phyloP scores from a whole-genome alignment of 2,329 filamentous ascomycete species.

The Neopestalotiopsis clavispora region DNA sequence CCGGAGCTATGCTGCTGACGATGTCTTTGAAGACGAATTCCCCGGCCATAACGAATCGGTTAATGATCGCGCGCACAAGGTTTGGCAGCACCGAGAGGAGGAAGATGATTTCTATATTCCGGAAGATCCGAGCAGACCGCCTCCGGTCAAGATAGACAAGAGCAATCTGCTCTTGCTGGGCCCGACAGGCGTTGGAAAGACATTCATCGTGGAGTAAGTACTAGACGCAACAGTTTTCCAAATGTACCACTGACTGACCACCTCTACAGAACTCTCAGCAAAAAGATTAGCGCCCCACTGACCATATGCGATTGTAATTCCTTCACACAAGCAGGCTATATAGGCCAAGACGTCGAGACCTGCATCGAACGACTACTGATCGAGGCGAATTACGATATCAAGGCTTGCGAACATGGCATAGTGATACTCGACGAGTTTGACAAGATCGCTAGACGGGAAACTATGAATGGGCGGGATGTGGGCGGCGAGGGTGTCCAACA shows the following conservation, averaged over 20 bases:
- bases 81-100: conserved; percentile 34
- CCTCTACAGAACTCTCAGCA: conserved; percentile 77
- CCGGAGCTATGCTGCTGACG: conserved; percentile 40
- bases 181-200: conserved; percentile 95
- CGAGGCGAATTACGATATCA: conserved; percentile 87
- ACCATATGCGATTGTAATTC: conserved; percentile 96
- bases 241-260: conserved; percentile 21
- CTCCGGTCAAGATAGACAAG: conserved; percentile 82
- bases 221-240: neutral
- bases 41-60: conserved; percentile 55
- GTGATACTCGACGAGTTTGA: conserved; percentile 97
- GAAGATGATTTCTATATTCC: conserved; percentile 52
- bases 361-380: conserved; percentile 91
- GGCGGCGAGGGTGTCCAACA: conserved; percentile 97
- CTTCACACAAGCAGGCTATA: conserved; percentile 95
- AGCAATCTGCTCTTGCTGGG: conserved; percentile 92
- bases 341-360: conserved; percentile 96
- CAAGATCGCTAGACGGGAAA: conserved; percentile 90
- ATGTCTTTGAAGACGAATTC: conserved; percentile 55
- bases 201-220: conserved; percentile 78
- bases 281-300: conserved; percentile 92
- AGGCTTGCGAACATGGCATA: conserved; percentile 86
- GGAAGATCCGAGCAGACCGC: conserved; percentile 49
- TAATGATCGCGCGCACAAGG: conserved; percentile 43
- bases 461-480: conserved; percentile 89